These are phyloP conservation scores for Metschnikowia matae DNA, from an alignment of 805 yeast species.

Conservation along the genomic window DNA sequence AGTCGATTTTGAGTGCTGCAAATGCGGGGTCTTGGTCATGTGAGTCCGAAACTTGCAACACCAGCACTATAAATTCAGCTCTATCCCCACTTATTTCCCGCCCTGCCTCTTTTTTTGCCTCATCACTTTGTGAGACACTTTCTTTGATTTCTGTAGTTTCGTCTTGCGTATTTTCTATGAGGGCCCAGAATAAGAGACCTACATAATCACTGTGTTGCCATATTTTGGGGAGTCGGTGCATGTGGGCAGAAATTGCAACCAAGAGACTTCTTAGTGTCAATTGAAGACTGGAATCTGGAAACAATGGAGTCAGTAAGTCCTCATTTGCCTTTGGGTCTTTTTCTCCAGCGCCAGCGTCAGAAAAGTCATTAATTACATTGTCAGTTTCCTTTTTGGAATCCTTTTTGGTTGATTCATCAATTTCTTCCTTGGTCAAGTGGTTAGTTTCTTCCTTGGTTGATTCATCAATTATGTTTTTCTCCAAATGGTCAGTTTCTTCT, in stretches of 20 bases:
- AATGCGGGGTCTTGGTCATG: not conserved
- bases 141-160: conserved; percentile 6
- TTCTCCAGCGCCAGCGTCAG: no score
- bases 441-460: not conserved
- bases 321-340: no score
- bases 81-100: not conserved
- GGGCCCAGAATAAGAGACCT: conserved; percentile 46
- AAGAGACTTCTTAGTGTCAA: conserved; percentile 13
- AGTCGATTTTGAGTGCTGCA: conserved; percentile 17
- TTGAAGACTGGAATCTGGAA: not conserved
- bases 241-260: conserved; percentile 32
- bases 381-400: no score
- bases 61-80: conserved; percentile 20
- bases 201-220: conserved; percentile 37
- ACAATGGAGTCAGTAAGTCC: no score
- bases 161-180: conserved; percentile 19
- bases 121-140: not conserved
- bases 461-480: no score
- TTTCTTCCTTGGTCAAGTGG: not conserved
- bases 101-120: not conserved
- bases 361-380: no score
- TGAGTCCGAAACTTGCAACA: conserved; percentile 2
- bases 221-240: conserved; percentile 37
- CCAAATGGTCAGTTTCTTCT: no score
- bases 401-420: no score